These are phyloP conservation scores for Malassezia sympodialis DNA, from an alignment of 1,284 basidiomycete species.

Conservation along the genomic window DNA sequence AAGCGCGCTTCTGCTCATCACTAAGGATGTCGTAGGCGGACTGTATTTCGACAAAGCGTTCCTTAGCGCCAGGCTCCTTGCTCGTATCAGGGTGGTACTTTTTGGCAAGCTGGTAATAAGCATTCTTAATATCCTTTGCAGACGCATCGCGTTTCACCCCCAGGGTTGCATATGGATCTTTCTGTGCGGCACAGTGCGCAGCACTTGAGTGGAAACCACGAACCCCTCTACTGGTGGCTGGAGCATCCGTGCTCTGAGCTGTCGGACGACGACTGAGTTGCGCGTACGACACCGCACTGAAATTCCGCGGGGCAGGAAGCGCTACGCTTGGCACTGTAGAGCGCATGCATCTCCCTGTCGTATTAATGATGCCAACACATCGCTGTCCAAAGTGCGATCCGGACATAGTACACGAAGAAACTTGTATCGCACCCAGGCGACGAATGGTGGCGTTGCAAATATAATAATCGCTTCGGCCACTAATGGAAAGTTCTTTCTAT, in stretches of 20 bases:
- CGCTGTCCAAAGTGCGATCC: slow-evolving; percentile 8
- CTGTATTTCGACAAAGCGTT: slow-evolving; percentile 93
- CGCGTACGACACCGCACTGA: not conserved
- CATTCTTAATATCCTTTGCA: slow-evolving; percentile 85
- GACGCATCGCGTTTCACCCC: slow-evolving; percentile 78
- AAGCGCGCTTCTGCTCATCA: slow-evolving; percentile 81
- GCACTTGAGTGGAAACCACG: slow-evolving; percentile 5
- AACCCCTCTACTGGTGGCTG: not conserved
- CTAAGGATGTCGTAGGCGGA: slow-evolving; percentile 76
- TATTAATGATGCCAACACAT: not conserved
- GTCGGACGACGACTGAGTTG: not conserved
- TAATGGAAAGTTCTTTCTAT: slow-evolving; percentile 11
- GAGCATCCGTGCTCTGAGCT: not conserved
- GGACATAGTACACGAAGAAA: not conserved
- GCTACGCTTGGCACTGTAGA: not conserved
- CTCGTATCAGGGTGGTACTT: slow-evolving; percentile 98
- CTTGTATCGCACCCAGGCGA: not conserved
- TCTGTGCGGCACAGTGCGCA: slow-evolving; percentile 49
- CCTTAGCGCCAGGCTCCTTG: slow-evolving; percentile 78
- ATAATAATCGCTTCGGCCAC: not conserved
- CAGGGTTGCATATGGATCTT: slow-evolving; percentile 81
- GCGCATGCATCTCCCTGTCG: not conserved
- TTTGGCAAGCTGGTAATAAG: slow-evolving; percentile 93
- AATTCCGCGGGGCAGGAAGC: not conserved
- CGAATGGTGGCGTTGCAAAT: not conserved